Evolutionary conservation across 2,329 filamentous ascomycete genomes (phyloP).

Genomic region (Arthrobotrys pseudoclavata): DNA sequence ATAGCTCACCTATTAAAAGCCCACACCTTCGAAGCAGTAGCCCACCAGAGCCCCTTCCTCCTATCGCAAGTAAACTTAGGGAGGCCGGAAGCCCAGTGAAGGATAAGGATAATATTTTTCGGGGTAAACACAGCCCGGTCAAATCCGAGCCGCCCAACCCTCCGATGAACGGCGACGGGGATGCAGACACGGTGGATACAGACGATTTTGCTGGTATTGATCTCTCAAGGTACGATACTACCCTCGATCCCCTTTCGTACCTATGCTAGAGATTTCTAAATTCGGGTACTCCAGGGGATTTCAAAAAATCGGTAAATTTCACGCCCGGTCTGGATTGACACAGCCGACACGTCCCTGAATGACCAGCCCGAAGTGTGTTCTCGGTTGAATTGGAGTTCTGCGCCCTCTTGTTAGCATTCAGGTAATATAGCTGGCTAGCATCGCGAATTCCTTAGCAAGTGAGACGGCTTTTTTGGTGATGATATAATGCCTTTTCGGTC

Average conservation of each 20-base stretch:
- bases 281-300: conserved; percentile 33
- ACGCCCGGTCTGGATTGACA: conserved; percentile 41
- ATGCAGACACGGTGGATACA: conserved; percentile 41
- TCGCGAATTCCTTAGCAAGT: background rate
- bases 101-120: conserved; percentile 56
- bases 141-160: conserved; percentile 36
- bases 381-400: background rate
- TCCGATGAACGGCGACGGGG: conserved; percentile 21
- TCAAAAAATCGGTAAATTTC: conserved; percentile 60
- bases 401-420: background rate
- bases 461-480: background rate
- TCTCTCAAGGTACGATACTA: conserved; percentile 45
- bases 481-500: background rate
- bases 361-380: background rate
- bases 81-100: conserved; percentile 50
- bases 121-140: conserved; percentile 49
- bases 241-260: background rate
- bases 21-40: conserved; percentile 61
- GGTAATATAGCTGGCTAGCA: background rate
- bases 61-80: conserved; percentile 43
- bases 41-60: conserved; percentile 60
- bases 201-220: conserved; percentile 60
- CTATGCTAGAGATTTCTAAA: conserved; percentile 7
- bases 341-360: conserved; percentile 36
- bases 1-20: conserved; percentile 61